These are phyloP conservation scores for Pseudogymnoascus sp. DNA, from an alignment of 2,329 filamentous ascomycete genomes.

Conservation along the genomic window DNA sequence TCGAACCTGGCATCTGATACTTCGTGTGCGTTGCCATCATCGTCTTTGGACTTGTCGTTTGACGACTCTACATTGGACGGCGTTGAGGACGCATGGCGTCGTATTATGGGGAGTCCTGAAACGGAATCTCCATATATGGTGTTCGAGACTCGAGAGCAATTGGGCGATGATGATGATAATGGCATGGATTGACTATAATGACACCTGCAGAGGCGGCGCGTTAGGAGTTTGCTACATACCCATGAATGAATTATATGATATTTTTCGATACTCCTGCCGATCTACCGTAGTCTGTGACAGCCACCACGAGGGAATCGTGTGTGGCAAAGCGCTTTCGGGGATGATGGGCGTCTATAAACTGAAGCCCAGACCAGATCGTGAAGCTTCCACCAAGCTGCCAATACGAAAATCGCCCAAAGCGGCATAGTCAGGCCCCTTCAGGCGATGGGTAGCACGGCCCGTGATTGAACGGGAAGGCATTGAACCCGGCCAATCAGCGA, in stretches of 20 bases:
- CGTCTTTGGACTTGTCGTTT: constrained; percentile 61
- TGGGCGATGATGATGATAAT: constrained; percentile 48
- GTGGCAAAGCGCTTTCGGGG: not conserved
- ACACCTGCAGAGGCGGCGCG: not conserved
- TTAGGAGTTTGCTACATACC: constrained; percentile 8
- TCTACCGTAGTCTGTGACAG: constrained; percentile 3
- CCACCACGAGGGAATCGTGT: not conserved
- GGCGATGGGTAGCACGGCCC: not conserved
- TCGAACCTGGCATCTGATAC: constrained; percentile 29
- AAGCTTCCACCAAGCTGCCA: constrained; percentile 4
- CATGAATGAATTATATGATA: constrained; percentile 4
- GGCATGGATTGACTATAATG: constrained; percentile 19
- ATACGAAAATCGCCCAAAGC: not conserved
- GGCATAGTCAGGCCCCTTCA: constrained; percentile 2
- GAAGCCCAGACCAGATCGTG: not conserved
- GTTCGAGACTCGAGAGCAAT: constrained; percentile 66
- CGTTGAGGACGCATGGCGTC: constrained; percentile 64
- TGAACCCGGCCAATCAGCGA: not conserved
- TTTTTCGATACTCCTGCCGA: not conserved
- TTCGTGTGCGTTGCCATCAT: constrained; percentile 47
- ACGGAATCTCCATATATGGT: constrained; percentile 55
- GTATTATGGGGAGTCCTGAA: constrained; percentile 39
- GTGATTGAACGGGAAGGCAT: constrained; percentile 2
- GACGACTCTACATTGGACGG: constrained; percentile 60
- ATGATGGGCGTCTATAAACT: not conserved